Percentiles rank a stretch among this genome's conserved stretches.
Evolutionary conservation across 2,329 filamentous ascomycete genomes (phyloP).

Genomic region (Myriosclerotinia scirpicola): DNA sequence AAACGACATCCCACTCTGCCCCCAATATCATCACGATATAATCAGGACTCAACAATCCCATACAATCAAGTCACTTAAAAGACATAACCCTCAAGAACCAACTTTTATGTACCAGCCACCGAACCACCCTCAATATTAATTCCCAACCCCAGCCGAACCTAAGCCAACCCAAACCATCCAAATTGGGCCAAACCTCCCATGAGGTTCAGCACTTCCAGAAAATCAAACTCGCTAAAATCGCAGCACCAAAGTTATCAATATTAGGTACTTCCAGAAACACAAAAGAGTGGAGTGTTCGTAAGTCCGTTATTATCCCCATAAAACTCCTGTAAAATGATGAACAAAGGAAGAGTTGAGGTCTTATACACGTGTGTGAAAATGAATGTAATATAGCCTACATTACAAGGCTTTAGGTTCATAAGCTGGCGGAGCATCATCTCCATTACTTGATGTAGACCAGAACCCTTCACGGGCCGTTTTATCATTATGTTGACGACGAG

Average conservation of each 20-base stretch:
- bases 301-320: constrained; percentile 3
- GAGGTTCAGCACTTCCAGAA: constrained; percentile 13
- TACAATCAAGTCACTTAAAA: constrained; percentile 8
- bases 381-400: constrained; percentile 13
- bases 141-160: background rate
- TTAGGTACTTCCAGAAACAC: constrained; percentile 22
- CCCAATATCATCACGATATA: background rate
- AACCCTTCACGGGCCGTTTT: constrained; percentile 55
- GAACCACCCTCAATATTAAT: background rate
- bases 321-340: constrained; percentile 3
- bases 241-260: constrained; percentile 16
- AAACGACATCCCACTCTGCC: background rate
- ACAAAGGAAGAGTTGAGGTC: constrained; percentile 8
- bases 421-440: constrained; percentile 59
- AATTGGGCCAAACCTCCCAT: constrained; percentile 20
- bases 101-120: constrained; percentile 17
- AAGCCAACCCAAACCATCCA: constrained; percentile 6
- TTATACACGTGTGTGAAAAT: background rate
- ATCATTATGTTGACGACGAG: constrained; percentile 82
- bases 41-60: constrained; percentile 8
- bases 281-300: constrained; percentile 25
- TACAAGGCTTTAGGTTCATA: constrained; percentile 49
- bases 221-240: constrained; percentile 20
- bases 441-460: constrained; percentile 43
- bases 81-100: constrained; percentile 10